Conservation (phyloP, 768 basidiomycete genomes). For the Lentinus tigrinus region DNA sequence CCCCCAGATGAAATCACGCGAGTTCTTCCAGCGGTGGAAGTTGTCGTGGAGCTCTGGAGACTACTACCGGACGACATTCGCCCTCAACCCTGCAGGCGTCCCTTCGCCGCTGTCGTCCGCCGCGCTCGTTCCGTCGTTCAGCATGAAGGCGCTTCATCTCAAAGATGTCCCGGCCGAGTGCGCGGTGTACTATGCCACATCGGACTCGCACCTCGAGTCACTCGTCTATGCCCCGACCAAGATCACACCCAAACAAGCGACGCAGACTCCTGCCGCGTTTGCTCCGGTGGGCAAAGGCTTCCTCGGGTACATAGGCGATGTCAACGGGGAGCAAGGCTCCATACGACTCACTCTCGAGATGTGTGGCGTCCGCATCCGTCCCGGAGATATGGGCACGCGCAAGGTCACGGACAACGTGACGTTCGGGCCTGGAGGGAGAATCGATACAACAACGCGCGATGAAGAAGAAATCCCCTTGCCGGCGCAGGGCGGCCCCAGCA, state of each 20-base stretch:
- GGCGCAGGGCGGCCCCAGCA: neutral
- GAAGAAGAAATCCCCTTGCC: neutral
- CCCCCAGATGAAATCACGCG: slow-evolving; percentile 19
- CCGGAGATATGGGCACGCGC: slow-evolving; percentile 11
- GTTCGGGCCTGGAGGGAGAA: neutral
- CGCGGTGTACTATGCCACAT: slow-evolving; percentile 30
- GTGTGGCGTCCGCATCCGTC: slow-evolving; percentile 11
- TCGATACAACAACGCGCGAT: neutral
- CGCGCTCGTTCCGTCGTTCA: slow-evolving; percentile 17
- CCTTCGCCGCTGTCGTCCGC: slow-evolving; percentile 3
- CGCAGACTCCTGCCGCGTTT: slow-evolving; percentile 27
- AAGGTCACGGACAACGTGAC: neutral
- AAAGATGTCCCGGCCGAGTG: slow-evolving; percentile 28
- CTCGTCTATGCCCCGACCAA: slow-evolving; percentile 19
- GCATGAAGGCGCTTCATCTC: slow-evolving; percentile 44
- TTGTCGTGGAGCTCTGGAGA: slow-evolving; percentile 39
- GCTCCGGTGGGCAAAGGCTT: slow-evolving; percentile 24
- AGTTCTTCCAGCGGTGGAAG: slow-evolving; percentile 16
- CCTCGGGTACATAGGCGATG: slow-evolving; percentile 38
- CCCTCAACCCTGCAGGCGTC: slow-evolving; percentile 26
- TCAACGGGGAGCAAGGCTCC: slow-evolving; percentile 28
- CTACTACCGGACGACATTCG: slow-evolving; percentile 41
- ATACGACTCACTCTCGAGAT: slow-evolving; percentile 15
- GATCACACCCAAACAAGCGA: slow-evolving; percentile 5
- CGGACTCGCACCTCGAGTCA: slow-evolving; percentile 20